Conservation (phyloP, 345 rosid genomes). For the Heritiera littoralis region DNA sequence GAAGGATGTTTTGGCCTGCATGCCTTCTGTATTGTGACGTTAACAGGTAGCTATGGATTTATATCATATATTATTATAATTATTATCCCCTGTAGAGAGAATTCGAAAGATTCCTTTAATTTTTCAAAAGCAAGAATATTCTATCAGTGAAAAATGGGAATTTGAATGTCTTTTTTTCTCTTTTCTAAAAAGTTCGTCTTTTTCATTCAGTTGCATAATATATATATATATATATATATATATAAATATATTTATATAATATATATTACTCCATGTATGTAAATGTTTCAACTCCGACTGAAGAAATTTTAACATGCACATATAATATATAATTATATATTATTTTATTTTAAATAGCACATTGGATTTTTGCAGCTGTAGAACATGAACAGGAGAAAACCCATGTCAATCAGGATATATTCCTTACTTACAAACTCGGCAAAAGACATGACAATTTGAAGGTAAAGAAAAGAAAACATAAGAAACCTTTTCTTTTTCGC, state of each 20-base stretch:
- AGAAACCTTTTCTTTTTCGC: neutral
- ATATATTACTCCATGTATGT: neutral
- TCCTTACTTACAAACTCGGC: constrained; percentile 13
- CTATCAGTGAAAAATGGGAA: neutral
- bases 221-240: no score
- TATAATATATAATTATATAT: no score
- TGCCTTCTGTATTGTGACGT: constrained; percentile 6
- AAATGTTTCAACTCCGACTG: neutral
- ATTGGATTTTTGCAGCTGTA: neutral
- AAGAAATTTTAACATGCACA: neutral
- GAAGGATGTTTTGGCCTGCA: neutral
- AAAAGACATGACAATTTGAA: constrained; percentile 1
- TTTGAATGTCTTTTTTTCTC: neutral
- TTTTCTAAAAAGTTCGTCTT: neutral
- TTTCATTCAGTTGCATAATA: neutral
- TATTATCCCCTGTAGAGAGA: neutral
- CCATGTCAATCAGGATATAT: neutral
- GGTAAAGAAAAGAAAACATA: neutral
- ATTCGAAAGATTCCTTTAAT: neutral
- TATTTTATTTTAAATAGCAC: no score
- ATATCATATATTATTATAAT: neutral
- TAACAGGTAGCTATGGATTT: constrained; percentile 4
- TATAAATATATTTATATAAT: no score
- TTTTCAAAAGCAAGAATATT: neutral
- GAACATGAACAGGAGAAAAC: neutral